Base-by-base conservation (phyloP, 306 rosid genomes). In the Sindora glabra region DNA sequence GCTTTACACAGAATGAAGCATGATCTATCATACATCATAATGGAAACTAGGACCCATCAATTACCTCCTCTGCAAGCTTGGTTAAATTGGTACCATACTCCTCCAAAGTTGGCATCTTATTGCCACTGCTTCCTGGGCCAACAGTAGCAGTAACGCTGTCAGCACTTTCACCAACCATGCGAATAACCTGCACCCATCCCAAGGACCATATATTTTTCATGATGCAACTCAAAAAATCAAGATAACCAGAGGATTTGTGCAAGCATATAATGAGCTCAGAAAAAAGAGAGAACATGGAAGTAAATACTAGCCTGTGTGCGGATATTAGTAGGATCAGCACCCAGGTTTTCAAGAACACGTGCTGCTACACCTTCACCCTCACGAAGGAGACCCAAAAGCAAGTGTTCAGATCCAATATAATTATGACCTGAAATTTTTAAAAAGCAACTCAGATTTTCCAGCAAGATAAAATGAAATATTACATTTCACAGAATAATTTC, bases 321-420 rank as follows among this genome's bases (percentile, higher is more conserved):
- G 55, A 91, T 91, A 65, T 88, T 91, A 62, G 84, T 78, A 15
- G 96, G 98, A 49, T 92, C 98, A 40, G 96, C 98, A 74, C 95
- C 98, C 59, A 92, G 67, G 61, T 79, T 92, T 67, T 92, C 98
- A 59, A 92, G 96, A 66, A 88, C 98, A 56, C 98, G 92, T 30
- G 96, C 96, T 21, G 98, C 98, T 34, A 92, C 98, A 24, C 98
- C 96, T 63, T 92, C 96, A 33, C 98, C 96, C 75, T 92, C 98
- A 32, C 98, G 89, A 39, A 92, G 98, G 64, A 92, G 80, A 64
- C 98, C 98, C 63, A 92, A 73, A 50, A 92, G 98, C 88, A 92
- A 79, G 82, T 92, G 98, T 77, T 92, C 98, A 2, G 98, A 83
- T 64, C 96, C 98, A 59, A 91, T 91, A 65, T 88, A 91, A 44